Conservation (phyloP, 352 stramenopile genomes). For the Aphanomyces astaci region DNA sequence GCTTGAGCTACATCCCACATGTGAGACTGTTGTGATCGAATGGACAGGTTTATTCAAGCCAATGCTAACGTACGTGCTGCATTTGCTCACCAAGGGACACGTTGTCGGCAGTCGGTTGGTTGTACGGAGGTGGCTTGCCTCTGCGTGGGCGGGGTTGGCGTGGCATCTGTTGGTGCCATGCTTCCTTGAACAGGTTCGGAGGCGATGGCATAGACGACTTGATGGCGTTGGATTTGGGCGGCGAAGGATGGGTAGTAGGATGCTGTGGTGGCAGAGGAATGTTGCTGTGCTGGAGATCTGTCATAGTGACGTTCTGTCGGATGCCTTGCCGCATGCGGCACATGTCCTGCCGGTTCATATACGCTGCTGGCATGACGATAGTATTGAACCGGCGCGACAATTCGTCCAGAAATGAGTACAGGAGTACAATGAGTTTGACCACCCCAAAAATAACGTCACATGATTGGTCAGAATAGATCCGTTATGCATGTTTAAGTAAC, state of each 20-base stretch:
- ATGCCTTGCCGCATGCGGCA: conserved; percentile 17
- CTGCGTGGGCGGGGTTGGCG: background rate
- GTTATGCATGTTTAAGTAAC: background rate
- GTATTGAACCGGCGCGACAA: background rate
- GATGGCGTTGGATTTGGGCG: background rate
- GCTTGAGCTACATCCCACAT: conserved; percentile 8
- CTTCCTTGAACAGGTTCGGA: conserved; percentile 11
- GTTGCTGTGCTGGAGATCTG: background rate
- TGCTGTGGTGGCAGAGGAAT: background rate
- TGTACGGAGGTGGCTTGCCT: background rate
- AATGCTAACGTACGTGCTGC: conserved; percentile 1
- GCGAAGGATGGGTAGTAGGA: background rate
- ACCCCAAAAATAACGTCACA: too few species aligned
- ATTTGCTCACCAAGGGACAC: background rate
- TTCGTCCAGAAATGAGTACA: too few species aligned
- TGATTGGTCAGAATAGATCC: background rate
- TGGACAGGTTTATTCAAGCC: too few species aligned
- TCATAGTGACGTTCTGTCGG: background rate
- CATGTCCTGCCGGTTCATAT: conserved; percentile 17
- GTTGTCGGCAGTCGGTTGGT: background rate
- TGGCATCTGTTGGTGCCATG: background rate
- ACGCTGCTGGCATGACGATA: background rate
- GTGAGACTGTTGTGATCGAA: background rate
- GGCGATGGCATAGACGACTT: background rate
- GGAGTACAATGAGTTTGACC: too few species aligned